Base-by-base conservation (phyloP, 2,329 filamentous ascomycete genomes). In the Aspergillus sp. region DNA sequence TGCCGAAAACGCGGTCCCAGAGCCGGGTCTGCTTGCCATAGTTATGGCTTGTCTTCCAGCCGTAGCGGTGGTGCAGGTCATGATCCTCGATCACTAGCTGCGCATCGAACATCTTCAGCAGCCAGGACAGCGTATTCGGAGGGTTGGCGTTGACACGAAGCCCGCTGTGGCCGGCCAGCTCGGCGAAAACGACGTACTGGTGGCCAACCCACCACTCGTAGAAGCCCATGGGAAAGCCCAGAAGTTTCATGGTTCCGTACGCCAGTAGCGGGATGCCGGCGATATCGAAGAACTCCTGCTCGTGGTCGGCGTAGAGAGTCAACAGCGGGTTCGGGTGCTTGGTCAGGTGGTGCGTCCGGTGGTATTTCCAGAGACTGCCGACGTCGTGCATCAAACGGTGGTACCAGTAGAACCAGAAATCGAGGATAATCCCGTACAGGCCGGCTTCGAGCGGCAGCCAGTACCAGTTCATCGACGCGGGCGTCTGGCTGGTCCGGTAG, bases 201-300 rank as follows among this genome's bases (percentile, higher is more conserved):
- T 63, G 55, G 40, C 61, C 64, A 10, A 66, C 35, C 58, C 60
- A 64, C 58, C 56, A 61, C 15, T 64, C 61, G 30, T 64, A 64
- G 41, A 66, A 66, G 3, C 57, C 59, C 53, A 66, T 57, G 1
- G 59, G 60, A 1, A 64, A 27, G 0, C 60, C 58, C 10, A 57
- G 45, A 2, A 41, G 8, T 30, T 49, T 57, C 20, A 64, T 32
- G 1, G 52, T 55, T n/a, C 40, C 40, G 35, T 51, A 64, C 3
- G 60, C 51, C 16, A 61, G 34, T 15, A 63, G 32, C 0, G 61
- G 61, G n/a, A 65, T 52, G 14, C 51, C 54, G 11, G 48, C 51
- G 19, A 63, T 58, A 34, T 65, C 59, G 32, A 61, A 54, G 8
- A 63, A 41, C 34, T 63, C 60, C 33, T 64, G 61, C 30, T 58